Percentiles rank a stretch among this genome's conserved stretches.
Evolutionary conservation across 495 filamentous ascomycete species (phyloP).

Genomic region (Pyrenula massariospora): DNA sequence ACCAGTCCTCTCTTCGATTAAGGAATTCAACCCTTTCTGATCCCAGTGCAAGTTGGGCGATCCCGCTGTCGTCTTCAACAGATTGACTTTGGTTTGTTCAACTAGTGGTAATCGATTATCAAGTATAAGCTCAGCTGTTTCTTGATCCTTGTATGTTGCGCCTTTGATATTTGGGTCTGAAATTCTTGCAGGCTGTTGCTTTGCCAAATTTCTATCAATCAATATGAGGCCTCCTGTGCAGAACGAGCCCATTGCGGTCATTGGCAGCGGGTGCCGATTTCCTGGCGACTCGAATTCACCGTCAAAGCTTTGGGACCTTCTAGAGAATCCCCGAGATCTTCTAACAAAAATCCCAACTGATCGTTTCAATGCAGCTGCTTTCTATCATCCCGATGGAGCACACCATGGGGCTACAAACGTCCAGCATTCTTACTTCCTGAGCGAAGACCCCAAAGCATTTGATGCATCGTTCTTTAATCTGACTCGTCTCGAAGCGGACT

Average conservation of each 20-base stretch:
- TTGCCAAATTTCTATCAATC: neutral
- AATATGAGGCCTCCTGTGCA: too few relatives aligned
- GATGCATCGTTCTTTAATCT: slow-evolving; percentile 45
- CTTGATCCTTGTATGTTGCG: too few relatives aligned
- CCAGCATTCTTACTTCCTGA: slow-evolving; percentile 25
- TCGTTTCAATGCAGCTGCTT: slow-evolving; percentile 33
- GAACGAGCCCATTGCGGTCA: slow-evolving; percentile 21
- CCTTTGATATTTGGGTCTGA: too few relatives aligned
- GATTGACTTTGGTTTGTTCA: too few relatives aligned
- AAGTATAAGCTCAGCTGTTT: too few relatives aligned
- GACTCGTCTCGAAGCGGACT: slow-evolving; percentile 26
- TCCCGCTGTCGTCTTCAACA: too few relatives aligned
- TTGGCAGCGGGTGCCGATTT: slow-evolving; percentile 24
- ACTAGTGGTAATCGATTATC: too few relatives aligned
- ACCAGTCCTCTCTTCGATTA: neutral
- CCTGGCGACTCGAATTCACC: slow-evolving; percentile 15
- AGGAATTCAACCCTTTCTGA: neutral
- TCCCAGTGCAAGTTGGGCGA: too few relatives aligned
- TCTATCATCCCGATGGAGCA: slow-evolving; percentile 25
- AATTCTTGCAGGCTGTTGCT: too few relatives aligned
- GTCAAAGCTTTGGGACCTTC: slow-evolving; percentile 16
- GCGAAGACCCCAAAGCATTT: slow-evolving; percentile 39
- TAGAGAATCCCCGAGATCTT: slow-evolving; percentile 10
- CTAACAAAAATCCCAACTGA: slow-evolving; percentile 7
- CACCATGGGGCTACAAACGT: slow-evolving; percentile 18